Conservation (phyloP, 202 grass and related monocot species). For the Panicum virgatum region DNA sequence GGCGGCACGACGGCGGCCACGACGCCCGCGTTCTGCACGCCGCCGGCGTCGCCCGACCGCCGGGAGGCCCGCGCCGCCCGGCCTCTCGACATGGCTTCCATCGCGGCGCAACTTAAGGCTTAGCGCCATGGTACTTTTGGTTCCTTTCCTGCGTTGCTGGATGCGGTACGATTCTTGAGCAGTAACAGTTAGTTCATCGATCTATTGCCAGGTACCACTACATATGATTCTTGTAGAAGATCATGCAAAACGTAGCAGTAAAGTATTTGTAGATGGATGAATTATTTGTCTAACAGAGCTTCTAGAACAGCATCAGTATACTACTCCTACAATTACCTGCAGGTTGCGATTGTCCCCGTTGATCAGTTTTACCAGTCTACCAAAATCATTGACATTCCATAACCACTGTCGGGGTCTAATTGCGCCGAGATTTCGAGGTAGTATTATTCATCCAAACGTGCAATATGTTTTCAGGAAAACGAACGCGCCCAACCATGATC, state of each 20-base stretch:
- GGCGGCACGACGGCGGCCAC: constrained; percentile 23
- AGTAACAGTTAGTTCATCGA: background rate
- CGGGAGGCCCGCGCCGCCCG: constrained; percentile 8
- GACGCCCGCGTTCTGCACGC: constrained; percentile 36
- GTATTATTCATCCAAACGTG: too few species aligned
- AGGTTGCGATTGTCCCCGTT: too few species aligned
- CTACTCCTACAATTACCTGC: too few species aligned
- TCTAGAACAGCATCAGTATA: background rate
- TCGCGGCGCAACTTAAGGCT: constrained; percentile 1
- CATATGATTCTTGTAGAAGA: background rate
- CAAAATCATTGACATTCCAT: too few species aligned
- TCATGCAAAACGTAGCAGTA: background rate
- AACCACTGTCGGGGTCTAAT: too few species aligned
- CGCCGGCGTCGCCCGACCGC: constrained; percentile 47
- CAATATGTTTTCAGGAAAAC: too few species aligned
- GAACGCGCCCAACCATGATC: too few species aligned
- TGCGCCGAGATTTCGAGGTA: too few species aligned
- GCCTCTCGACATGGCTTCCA: constrained; percentile 17
- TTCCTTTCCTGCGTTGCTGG: background rate
- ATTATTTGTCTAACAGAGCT: background rate
- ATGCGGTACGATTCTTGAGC: background rate
- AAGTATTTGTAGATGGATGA: background rate
- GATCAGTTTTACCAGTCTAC: too few species aligned
- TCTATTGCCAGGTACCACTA: too few species aligned
- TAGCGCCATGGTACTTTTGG: background rate